Base-by-base conservation (phyloP, 495 filamentous ascomycete species). In the Penicillium macrosclerotiorum region DNA sequence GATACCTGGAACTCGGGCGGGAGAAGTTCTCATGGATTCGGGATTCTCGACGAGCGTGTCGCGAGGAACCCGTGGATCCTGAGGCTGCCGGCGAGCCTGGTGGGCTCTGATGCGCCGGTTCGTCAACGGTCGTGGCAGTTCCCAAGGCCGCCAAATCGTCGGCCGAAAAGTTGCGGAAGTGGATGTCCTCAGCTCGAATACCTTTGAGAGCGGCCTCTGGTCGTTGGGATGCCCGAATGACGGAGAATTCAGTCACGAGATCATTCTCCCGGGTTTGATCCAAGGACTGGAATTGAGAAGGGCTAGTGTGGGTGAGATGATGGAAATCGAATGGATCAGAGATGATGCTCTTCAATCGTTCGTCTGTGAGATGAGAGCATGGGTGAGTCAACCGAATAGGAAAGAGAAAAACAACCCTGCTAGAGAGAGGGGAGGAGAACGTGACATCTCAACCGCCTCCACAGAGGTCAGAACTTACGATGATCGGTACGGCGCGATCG, bases 241-340 rank as follows among this genome's bases (percentile, higher is more conserved):
- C 77, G 29, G 80, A 82, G 60, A 84, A 85, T 54, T 86, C 80
- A 2, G 81, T 78, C 12, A 81, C 74, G 19, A 89, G 68, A 23
- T 90, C 80, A 39, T 75, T 71, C 38, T 81, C 74, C 27, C 76
- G 77, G 8, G 76, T 59, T 23, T 69, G 73, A 29, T 82, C 75
- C 23, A 89, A 52, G 9, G 72, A 69, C 11, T 82, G 72, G 35
- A 88, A 74, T 43, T 86, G 79, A 11, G 83, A 68, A 17, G 77
- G 81, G 27, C 78, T 78, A 12, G 85, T 89, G 60, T 94, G 88
- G 18, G 85, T 86, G 34, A 95, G 66, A 63, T 95, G 90, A 52
- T 91, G 88, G 56, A 95, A 95, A 64, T 91, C 86, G 64, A 86
- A 95, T 4, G 90, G 90, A 17, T 79, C 81, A 0, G 90, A 95